A percentile compares a stretch with the other conserved stretches of the same genome.
Evolutionary conservation across 345 rosid genomes (phyloP).

Genomic region (Corymbia maculata): DNA sequence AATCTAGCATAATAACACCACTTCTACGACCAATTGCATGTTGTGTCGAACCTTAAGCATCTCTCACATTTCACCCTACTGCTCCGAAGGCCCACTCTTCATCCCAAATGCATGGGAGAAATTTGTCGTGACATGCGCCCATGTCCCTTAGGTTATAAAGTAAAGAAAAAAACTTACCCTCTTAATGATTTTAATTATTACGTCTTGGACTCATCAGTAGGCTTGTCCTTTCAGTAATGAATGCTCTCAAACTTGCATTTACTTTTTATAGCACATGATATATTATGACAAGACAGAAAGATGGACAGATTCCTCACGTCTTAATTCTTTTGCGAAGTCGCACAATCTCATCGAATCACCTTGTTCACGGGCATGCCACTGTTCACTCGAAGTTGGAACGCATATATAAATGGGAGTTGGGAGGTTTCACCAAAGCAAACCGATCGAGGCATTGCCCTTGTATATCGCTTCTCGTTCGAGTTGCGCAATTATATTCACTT

Average conservation of each 20-base stretch:
- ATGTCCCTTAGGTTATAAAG: not conserved
- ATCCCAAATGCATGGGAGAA: not conserved
- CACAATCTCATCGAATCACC: not conserved
- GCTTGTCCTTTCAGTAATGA: not conserved
- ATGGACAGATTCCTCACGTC: not conserved
- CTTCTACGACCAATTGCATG: not conserved
- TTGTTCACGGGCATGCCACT: not conserved
- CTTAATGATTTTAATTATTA: not conserved
- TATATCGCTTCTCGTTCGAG: not conserved
- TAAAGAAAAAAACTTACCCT: not conserved
- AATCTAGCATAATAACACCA: not conserved
- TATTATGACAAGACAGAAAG: not conserved
- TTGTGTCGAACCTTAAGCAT: not conserved
- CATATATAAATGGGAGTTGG: not conserved
- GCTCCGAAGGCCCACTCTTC: not conserved
- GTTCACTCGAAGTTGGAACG: not conserved
- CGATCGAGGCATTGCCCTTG: not conserved
- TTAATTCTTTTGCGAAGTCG: accelerated
- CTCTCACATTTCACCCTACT: not conserved
- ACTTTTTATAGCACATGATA: not conserved
- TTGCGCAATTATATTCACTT: not conserved
- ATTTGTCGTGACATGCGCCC: not conserved
- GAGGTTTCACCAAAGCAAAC: not conserved
- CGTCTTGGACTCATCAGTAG: not conserved
- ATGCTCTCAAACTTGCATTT: not conserved